Conservation (phyloP, 768 basidiomycete species). For the Leccinum subgranulosum region DNA sequence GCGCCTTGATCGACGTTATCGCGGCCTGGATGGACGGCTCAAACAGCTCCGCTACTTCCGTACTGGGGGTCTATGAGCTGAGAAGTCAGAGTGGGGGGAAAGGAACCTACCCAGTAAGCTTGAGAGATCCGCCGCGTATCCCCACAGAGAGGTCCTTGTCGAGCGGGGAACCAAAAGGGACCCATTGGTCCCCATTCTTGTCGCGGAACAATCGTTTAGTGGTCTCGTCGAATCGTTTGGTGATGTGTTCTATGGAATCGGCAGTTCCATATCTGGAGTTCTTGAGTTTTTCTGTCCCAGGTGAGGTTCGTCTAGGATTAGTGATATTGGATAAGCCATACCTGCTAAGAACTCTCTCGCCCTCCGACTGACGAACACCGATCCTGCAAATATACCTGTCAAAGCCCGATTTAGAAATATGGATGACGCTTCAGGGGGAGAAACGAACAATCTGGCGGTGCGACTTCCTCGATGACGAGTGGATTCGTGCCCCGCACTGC, state of each 20-base stretch:
- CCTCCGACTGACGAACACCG: constrained; percentile 76
- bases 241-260: constrained; percentile 75
- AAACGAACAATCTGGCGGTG: constrained; percentile 72
- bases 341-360: constrained; percentile 73
- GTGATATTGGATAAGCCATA: constrained; percentile 20
- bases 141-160: constrained; percentile 71
- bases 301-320: not conserved
- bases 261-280: constrained; percentile 68
- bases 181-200: constrained; percentile 62
- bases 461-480: constrained; percentile 78
- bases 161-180: constrained; percentile 73
- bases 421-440: not conserved
- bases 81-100: constrained; percentile 5
- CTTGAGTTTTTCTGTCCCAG: constrained; percentile 66
- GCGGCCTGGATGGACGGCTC: constrained; percentile 79
- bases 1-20: constrained; percentile 61
- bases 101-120: constrained; percentile 59
- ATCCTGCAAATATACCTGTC: constrained; percentile 77
- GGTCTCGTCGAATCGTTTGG: constrained; percentile 77
- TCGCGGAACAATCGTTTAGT: constrained; percentile 79
- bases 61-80: constrained; percentile 19
- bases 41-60: constrained; percentile 66
- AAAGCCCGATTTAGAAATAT: constrained; percentile 7
- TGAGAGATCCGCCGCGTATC: constrained; percentile 69
- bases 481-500: constrained; percentile 67